A percentile compares a stretch with the other conserved stretches of the same genome.
Evolutionary conservation across 139 green algal species (phyloP).

Genomic region (Coelastrella sp.): DNA sequence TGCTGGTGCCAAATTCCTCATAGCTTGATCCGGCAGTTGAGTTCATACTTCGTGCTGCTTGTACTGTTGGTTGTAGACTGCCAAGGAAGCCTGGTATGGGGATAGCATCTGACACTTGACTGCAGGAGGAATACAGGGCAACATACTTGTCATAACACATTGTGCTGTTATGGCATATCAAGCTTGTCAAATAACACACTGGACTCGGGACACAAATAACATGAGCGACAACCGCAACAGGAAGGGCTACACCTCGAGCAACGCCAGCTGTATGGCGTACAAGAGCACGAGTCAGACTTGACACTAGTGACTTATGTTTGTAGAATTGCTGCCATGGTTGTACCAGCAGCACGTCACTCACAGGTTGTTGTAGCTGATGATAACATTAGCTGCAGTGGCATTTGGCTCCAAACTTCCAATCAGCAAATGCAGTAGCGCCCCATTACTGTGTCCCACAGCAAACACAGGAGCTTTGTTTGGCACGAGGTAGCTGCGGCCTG

Average conservation of each 20-base stretch:
- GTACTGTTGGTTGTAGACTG: constrained; percentile 51
- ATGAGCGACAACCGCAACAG: too few relatives aligned
- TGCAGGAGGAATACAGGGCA: constrained; percentile 21
- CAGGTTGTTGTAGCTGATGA: constrained; percentile 84
- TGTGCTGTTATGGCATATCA: too few relatives aligned
- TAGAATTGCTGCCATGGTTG: too few relatives aligned
- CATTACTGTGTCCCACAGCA: constrained; percentile 76
- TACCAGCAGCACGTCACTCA: constrained; percentile 37
- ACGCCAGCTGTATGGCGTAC: too few relatives aligned
- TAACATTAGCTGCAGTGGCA: constrained; percentile 54
- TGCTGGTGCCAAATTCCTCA: background rate
- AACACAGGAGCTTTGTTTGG: constrained; percentile 49
- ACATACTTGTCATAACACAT: background rate
- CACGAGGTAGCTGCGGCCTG: constrained; percentile 18
- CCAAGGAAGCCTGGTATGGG: constrained; percentile 73
- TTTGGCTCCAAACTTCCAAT: constrained; percentile 50
- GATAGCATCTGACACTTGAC: constrained; percentile 75
- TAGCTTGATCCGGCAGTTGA: background rate
- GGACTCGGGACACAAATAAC: too few relatives aligned
- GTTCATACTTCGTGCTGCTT: constrained; percentile 18
- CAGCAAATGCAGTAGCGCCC: constrained; percentile 75
- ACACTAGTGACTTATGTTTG: too few relatives aligned
- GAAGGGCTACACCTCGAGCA: too few relatives aligned
- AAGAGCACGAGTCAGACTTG: too few relatives aligned
- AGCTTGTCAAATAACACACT: too few relatives aligned